Conservation (phyloP, 768 basidiomycete genomes). For the Lactarius tabidus region DNA sequence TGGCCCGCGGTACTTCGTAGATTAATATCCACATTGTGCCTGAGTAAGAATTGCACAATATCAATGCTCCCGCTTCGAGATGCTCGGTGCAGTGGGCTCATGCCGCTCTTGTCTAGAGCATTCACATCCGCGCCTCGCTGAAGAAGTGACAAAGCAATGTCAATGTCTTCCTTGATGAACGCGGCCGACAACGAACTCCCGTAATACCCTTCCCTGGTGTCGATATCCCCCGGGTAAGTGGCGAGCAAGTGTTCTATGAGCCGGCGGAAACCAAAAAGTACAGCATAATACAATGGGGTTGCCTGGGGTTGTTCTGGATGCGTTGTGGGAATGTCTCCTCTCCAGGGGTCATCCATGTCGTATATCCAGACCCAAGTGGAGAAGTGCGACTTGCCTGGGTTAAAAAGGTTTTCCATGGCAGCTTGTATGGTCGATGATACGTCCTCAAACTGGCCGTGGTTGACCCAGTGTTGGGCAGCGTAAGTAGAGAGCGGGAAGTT, state of each 20-base stretch:
- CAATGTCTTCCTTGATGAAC: neutral
- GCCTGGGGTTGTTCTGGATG: neutral
- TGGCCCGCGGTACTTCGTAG: too few relatives aligned
- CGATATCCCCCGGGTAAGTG: neutral
- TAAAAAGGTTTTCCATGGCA: slow-evolving; percentile 1
- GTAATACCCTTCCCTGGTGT: neutral
- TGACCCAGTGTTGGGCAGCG: neutral
- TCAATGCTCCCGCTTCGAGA: too few relatives aligned
- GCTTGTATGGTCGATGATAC: neutral
- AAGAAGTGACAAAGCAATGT: neutral
- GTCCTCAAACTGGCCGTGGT: neutral
- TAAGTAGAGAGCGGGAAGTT: too few relatives aligned
- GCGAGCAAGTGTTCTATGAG: neutral
- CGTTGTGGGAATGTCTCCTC: neutral
- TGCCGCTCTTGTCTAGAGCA: too few relatives aligned
- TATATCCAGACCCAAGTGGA: slow-evolving; percentile 1
- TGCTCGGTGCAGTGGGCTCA: too few relatives aligned
- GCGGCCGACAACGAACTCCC: neutral
- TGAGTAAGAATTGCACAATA: too few relatives aligned
- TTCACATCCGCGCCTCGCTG: neutral
- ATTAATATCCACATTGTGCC: too few relatives aligned
- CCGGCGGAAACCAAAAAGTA: neutral
- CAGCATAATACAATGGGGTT: slow-evolving; percentile 1
- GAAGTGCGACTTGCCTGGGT: neutral
- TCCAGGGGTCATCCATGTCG: neutral